Conservation (phyloP, 768 basidiomycete genomes). For the Filobasidium wieringae region DNA sequence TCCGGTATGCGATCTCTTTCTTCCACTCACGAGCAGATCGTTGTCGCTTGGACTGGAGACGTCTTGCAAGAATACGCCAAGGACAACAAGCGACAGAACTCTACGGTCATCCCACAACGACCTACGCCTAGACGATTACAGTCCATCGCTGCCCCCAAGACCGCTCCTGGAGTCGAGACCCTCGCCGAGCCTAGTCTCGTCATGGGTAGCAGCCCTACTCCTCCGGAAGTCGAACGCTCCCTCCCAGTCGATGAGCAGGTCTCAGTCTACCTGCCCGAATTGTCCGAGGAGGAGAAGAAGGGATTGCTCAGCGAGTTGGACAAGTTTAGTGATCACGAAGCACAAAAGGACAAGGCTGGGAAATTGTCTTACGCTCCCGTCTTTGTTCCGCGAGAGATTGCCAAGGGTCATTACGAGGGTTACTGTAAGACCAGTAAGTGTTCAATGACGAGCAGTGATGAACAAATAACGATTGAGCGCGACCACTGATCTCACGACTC, state of each 20-base stretch:
- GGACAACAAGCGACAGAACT: constrained; percentile 36
- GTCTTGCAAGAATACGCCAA: constrained; percentile 46
- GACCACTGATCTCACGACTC: not conserved
- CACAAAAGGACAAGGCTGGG: constrained; percentile 38
- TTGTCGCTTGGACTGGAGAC: constrained; percentile 91
- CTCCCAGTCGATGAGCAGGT: constrained; percentile 43
- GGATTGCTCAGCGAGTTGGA: constrained; percentile 57
- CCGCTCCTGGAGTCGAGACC: constrained; percentile 10
- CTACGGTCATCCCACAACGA: not conserved
- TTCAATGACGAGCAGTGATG: not conserved
- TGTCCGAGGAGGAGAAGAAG: constrained; percentile 54
- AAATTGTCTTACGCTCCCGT: constrained; percentile 73
- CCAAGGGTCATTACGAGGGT: constrained; percentile 89
- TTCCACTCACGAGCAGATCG: constrained; percentile 72
- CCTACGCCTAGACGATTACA: constrained; percentile 4
- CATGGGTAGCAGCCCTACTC: not conserved
- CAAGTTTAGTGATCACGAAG: constrained; percentile 48
- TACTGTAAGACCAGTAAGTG: constrained; percentile 92
- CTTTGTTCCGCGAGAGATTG: constrained; percentile 50
- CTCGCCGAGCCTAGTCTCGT: not conserved
- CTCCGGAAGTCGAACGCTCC: not conserved
- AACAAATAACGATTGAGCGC: not conserved
- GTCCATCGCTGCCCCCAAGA: constrained; percentile 3
- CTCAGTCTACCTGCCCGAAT: constrained; percentile 32
- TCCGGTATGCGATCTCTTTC: constrained; percentile 78